A percentile compares a stretch with the other conserved stretches of the same genome.
phyloP scores from a whole-genome alignment of 73 alveolate genomes.

The Tetrahymena thermophila region DNA sequence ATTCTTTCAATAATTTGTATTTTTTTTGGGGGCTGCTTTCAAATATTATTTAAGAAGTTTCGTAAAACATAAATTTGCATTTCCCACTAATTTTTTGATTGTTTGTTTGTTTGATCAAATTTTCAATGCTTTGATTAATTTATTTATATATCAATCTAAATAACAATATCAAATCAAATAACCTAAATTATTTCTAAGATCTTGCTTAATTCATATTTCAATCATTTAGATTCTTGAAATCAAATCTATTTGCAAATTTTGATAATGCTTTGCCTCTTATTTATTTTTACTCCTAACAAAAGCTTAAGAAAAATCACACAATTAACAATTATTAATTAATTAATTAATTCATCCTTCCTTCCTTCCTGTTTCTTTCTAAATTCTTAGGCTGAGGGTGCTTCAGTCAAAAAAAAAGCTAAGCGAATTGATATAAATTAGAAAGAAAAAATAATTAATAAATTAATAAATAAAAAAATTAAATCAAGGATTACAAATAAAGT shows the following conservation, averaged over 20 bases:
- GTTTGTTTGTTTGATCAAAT: not conserved
- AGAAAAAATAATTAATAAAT: not conserved
- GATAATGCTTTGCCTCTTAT: not conserved
- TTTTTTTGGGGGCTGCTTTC: not conserved
- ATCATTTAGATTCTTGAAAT: not conserved
- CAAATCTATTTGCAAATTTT: not conserved
- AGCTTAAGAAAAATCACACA: not conserved
- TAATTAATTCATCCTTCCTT: not conserved
- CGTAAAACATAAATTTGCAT: not conserved
- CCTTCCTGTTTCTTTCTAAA: not conserved
- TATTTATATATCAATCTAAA: not conserved
- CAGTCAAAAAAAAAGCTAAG: not conserved
- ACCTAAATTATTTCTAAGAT: not conserved
- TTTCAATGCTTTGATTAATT: not conserved
- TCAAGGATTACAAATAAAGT: not conserved
- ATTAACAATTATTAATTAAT: no score
- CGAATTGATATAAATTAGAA: not conserved
- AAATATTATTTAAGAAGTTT: not conserved
- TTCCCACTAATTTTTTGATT: not conserved
- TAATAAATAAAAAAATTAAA: not conserved
- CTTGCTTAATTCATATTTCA: not conserved
- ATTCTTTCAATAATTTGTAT: not conserved
- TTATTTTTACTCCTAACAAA: not conserved
- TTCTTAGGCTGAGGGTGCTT: not conserved
- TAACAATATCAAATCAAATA: not conserved